These are phyloP conservation scores for Termitomyces sp. DNA, from an alignment of 768 basidiomycete genomes.

Conservation along the genomic window DNA sequence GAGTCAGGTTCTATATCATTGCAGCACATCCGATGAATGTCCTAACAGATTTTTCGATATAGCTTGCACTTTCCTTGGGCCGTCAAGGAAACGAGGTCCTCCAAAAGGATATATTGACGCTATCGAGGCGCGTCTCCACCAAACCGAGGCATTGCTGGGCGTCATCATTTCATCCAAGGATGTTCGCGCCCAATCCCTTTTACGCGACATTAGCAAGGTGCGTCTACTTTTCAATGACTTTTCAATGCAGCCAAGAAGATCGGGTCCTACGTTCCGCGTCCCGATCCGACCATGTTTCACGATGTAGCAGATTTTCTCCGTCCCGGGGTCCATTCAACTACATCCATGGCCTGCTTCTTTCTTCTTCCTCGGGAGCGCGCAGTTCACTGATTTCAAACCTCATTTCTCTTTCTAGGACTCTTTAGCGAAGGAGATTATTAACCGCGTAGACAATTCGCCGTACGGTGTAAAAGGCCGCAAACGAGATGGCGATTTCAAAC, in stretches of 20 bases:
- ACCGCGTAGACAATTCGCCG: slow-evolving; percentile 74
- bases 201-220: slow-evolving; percentile 52
- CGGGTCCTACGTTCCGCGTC: not conserved
- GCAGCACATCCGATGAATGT: slow-evolving; percentile 3
- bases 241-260: not conserved
- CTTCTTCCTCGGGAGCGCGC: not conserved
- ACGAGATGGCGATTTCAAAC: slow-evolving; percentile 29
- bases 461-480: slow-evolving; percentile 76
- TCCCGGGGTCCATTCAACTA: not conserved
- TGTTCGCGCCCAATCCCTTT: slow-evolving; percentile 37
- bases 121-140: slow-evolving; percentile 86
- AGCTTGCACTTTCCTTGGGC: slow-evolving; percentile 79
- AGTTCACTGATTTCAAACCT: slow-evolving; percentile 4
- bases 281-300: slow-evolving; percentile 11
- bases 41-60: slow-evolving; percentile 10
- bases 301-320: not conserved
- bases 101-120: slow-evolving; percentile 96
- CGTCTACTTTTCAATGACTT: slow-evolving; percentile 9
- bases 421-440: slow-evolving; percentile 76
- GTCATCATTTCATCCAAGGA: slow-evolving; percentile 61
- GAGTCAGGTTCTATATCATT: slow-evolving; percentile 8
- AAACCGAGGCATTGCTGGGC: slow-evolving; percentile 86
- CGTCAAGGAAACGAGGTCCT: slow-evolving; percentile 79
- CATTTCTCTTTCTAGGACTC: slow-evolving; percentile 50
- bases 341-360: not conserved